These are phyloP conservation scores for Coniella lustricola DNA, from an alignment of 2,329 filamentous ascomycete species.

Conservation along the genomic window DNA sequence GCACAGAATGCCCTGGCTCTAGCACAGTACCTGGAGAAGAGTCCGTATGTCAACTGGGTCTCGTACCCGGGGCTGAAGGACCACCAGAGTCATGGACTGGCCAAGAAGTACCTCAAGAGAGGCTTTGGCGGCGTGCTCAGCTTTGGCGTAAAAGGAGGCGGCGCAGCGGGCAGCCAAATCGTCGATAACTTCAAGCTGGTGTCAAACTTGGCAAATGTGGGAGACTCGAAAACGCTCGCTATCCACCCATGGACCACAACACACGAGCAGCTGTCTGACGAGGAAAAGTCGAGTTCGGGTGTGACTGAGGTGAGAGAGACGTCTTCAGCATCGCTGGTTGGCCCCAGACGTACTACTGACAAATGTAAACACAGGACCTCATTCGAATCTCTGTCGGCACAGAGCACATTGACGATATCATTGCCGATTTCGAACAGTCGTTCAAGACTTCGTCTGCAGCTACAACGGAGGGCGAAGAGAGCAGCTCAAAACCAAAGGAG, in stretches of 20 bases:
- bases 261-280: conserved; percentile 80
- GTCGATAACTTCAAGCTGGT: conserved; percentile 94
- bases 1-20: conserved; percentile 75
- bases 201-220: conserved; percentile 92
- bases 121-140: conserved; percentile 88
- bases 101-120: conserved; percentile 78
- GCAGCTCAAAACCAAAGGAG: conserved; percentile 26
- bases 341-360: not conserved
- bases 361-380: conserved; percentile 54
- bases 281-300: conserved; percentile 74
- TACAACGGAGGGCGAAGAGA: conserved; percentile 27
- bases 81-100: conserved; percentile 71
- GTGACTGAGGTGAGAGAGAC: conserved; percentile 58
- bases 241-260: conserved; percentile 96
- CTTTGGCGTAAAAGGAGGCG: conserved; percentile 88
- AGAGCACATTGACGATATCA: conserved; percentile 96
- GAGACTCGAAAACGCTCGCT: conserved; percentile 88
- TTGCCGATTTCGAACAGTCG: conserved; percentile 88
- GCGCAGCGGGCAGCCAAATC: conserved; percentile 72
- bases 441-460: conserved; percentile 57
- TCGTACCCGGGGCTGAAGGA: conserved; percentile 83
- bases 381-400: conserved; percentile 94
- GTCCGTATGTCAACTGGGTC: conserved; percentile 83
- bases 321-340: not conserved
- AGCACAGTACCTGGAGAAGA: conserved; percentile 76